Evolutionary conservation across 805 yeast genomes (phyloP), one percentile per base, ranked within the genome.

Genomic region (Candida vartiovaarae): DNA sequence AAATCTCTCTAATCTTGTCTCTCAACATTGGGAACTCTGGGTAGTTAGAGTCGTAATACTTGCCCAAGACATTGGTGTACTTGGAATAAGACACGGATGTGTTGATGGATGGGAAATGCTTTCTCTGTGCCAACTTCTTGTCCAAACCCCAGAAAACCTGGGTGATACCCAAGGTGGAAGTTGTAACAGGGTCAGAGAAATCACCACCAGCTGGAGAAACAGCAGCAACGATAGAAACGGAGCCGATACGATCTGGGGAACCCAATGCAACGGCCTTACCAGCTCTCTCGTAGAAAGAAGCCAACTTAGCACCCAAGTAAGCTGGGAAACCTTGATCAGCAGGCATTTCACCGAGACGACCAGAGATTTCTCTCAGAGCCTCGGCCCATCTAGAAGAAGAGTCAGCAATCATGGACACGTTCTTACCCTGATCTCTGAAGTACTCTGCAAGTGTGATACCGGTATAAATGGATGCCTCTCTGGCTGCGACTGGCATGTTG

Each of bases 321-420:
- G 99, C 99, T 49, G 99, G 99, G 93, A 90, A 93, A 76, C 99
- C 99, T 76, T 95, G 99, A 72, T 93, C 99, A 50, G 99, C 99
- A 65, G 99, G 99, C 99, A 93, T 93, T 76, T 93, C 99, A 72
- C 99, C 99, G 67, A 93, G 76, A 79, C 99, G 95, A 79, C 99
- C 99, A 42, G 98, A 90, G 66, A 93, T 84, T 78, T 93, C 99
- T 83, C 99, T 90, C 65, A 93, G 78, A 50, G 99, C 99, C 75
- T 93, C 99, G 37, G 99, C 99, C 99, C 99, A 93, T 77, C 99
- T 90, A 30, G 97, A 90, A 31, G 98, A 91, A 5, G 99, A 93
- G 68, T 93, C 99, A 48, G 99, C 99, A 84, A 93, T 93, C 98
- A 93, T 93, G 31, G 98, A 81, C 51, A 93, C 99, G 64, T 93